Percentiles rank a stretch among this genome's conserved stretches.
Conservation (phyloP, 1,284 basidiomycete genomes). For the Stereum hirsutum region DNA sequence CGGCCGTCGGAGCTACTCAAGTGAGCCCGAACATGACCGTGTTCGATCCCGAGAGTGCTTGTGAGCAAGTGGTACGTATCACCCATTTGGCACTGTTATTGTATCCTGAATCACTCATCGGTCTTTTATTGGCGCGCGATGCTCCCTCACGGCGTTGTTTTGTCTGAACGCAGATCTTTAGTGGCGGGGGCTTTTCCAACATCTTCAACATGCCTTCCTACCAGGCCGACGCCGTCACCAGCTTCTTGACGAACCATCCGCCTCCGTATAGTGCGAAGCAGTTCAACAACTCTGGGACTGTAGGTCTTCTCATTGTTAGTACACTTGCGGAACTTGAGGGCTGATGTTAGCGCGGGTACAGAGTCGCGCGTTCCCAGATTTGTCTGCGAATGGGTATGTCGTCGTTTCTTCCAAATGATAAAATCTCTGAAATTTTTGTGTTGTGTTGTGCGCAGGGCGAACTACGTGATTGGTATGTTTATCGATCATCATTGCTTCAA, state of each 20-base stretch:
- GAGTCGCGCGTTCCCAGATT: slow-evolving; percentile 38
- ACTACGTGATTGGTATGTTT: slow-evolving; percentile 27
- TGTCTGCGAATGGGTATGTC: slow-evolving; percentile 31
- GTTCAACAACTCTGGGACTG: slow-evolving; percentile 41
- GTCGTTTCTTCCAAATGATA: background rate
- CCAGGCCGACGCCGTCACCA: slow-evolving; percentile 23
- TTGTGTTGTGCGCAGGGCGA: slow-evolving; percentile 26
- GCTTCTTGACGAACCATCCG: slow-evolving; percentile 26
- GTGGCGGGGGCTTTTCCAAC: slow-evolving; percentile 29
- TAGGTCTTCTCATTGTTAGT: slow-evolving; percentile 14
- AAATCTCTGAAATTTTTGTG: slow-evolving; percentile 4
- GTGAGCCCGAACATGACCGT: slow-evolving; percentile 17
- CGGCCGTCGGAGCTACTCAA: slow-evolving; percentile 27
- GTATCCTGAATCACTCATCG: no score
- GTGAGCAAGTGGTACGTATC: slow-evolving; percentile 24
- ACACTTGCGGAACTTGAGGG: background rate
- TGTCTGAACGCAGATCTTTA: no score
- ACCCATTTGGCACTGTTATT: no score
- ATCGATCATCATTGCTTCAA: slow-evolving; percentile 15
- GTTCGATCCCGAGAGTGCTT: slow-evolving; percentile 25
- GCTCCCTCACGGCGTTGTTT: no score
- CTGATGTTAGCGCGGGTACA: slow-evolving; percentile 3
- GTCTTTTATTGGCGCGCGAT: no score
- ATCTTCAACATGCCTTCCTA: slow-evolving; percentile 27
- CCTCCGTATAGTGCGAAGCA: slow-evolving; percentile 31